Evolutionary conservation across 345 rosid species (phyloP).

Genomic region (Bretschneidera sinensis): DNA sequence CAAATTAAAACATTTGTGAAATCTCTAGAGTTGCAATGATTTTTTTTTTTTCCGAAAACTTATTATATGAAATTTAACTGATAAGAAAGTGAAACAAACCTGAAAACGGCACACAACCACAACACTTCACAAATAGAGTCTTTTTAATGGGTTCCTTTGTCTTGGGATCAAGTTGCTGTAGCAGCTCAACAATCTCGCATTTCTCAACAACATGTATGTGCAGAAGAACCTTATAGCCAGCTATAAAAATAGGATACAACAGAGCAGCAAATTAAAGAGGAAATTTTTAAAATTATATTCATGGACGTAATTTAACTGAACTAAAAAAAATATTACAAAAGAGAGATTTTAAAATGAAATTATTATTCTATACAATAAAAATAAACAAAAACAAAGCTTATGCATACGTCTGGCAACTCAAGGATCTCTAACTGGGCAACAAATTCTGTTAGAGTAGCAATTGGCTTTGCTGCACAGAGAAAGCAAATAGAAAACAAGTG

Average conservation of each 20-base stretch:
- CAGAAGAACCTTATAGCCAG: constrained; percentile 92
- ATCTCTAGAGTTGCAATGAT: no score
- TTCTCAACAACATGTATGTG: constrained; percentile 95
- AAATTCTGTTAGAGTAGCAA: constrained; percentile 73
- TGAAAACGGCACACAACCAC: constrained; percentile 74
- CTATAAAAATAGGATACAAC: constrained; percentile 91
- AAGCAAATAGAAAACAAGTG: background rate
- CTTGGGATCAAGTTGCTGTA: constrained; percentile 78
- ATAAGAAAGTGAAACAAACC: constrained; percentile 32
- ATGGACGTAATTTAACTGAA: constrained; percentile 1
- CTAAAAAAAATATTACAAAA: background rate
- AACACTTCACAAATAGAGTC: constrained; percentile 89
- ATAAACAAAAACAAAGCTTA: background rate
- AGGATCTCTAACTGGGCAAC: constrained; percentile 85
- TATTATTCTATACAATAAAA: no score
- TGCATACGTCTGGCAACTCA: constrained; percentile 76
- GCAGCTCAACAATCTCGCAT: constrained; percentile 81
- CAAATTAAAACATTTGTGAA: no score
- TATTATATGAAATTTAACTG: background rate
- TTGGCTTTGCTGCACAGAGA: constrained; percentile 59
- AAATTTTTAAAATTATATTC: background rate
- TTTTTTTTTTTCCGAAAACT: no score
- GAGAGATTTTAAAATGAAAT: no score
- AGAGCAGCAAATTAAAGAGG: constrained; percentile 7
- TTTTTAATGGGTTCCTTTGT: constrained; percentile 85